These are phyloP conservation scores for Yamadazyma atmosphaerica DNA, from an alignment of 1,139 yeast genomes.

Conservation along the genomic window DNA sequence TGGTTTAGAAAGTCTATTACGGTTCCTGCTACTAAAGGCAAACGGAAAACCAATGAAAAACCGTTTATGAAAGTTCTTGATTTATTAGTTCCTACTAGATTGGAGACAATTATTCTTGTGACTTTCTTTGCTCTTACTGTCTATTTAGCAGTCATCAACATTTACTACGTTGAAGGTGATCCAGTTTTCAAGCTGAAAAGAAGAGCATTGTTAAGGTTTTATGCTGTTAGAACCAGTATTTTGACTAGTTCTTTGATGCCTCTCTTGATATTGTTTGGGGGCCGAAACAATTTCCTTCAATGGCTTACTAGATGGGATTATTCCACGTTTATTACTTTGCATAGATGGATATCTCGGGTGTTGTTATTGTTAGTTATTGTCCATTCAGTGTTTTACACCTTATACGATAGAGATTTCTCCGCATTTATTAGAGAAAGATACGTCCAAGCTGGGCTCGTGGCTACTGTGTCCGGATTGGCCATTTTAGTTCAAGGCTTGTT, in stretches of 20 bases:
- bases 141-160: constrained; percentile 29
- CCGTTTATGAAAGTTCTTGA: constrained; percentile 29
- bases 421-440: constrained; percentile 19
- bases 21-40: constrained; percentile 30
- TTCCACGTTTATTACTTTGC: constrained; percentile 57
- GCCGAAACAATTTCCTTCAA: constrained; percentile 59
- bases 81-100: constrained; percentile 60
- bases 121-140: constrained; percentile 48
- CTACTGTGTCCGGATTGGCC: constrained; percentile 34
- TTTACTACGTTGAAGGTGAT: constrained; percentile 26
- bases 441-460: constrained; percentile 52
- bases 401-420: constrained; percentile 11
- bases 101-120: constrained; percentile 52
- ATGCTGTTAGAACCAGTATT: constrained; percentile 60
- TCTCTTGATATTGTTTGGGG: constrained; percentile 54
- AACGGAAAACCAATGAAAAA: constrained; percentile 26
- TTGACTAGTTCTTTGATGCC: constrained; percentile 55
- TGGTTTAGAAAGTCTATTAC: constrained; percentile 25
- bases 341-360: constrained; percentile 59
- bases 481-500: constrained; percentile 51
- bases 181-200: constrained; percentile 24
- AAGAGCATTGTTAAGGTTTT: constrained; percentile 28
- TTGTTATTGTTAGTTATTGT: constrained; percentile 36
- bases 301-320: constrained; percentile 61
- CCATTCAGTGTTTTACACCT: constrained; percentile 40